A percentile compares a stretch with the other conserved stretches of the same genome.
phyloP scores from a whole-genome alignment of 2,329 filamentous ascomycete genomes.

The Spiromastix sp. region DNA sequence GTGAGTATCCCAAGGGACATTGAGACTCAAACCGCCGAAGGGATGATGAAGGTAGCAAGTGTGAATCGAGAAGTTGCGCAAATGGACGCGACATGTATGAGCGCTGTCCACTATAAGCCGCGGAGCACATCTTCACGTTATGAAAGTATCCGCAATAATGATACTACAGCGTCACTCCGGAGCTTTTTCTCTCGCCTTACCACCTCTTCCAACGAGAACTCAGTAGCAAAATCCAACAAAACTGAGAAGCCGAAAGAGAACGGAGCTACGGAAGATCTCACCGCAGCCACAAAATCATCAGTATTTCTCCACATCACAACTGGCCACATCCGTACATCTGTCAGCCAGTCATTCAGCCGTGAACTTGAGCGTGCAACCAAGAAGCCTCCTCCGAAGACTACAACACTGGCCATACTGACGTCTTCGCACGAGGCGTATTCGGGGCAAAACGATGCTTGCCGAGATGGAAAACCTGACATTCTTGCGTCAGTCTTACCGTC shows the following conservation, averaged over 20 bases:
- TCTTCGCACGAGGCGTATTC: too few species aligned
- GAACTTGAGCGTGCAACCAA: slow-evolving; percentile 95
- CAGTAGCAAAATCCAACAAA: slow-evolving; percentile 27
- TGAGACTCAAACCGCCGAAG: slow-evolving; percentile 72
- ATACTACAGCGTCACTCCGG: slow-evolving; percentile 52
- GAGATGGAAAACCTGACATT: slow-evolving; percentile 47
- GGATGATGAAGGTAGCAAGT: slow-evolving; percentile 74
- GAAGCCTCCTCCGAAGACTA: slow-evolving; percentile 84
- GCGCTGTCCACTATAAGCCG: slow-evolving; percentile 73
- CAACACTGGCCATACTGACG: slow-evolving; percentile 77
- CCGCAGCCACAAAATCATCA: slow-evolving; percentile 58
- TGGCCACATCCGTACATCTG: slow-evolving; percentile 67
- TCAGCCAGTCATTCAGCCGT: slow-evolving; percentile 60
- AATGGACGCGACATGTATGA: slow-evolving; percentile 85
- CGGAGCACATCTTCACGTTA: slow-evolving; percentile 34
- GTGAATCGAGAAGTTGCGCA: slow-evolving; percentile 81
- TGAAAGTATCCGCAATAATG: slow-evolving; percentile 23
- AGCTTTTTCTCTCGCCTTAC: slow-evolving; percentile 76
- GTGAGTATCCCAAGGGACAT: slow-evolving; percentile 68
- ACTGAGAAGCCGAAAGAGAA: slow-evolving; percentile 49
- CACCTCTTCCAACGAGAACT: slow-evolving; percentile 41
- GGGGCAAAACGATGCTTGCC: slow-evolving; percentile 47
- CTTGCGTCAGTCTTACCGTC: slow-evolving; percentile 84
- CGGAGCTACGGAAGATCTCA: slow-evolving; percentile 60
- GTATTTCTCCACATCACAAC: slow-evolving; percentile 87